Evolutionary conservation across 257 asterid genomes (phyloP).

Genomic region (Paulownia fortunei): DNA sequence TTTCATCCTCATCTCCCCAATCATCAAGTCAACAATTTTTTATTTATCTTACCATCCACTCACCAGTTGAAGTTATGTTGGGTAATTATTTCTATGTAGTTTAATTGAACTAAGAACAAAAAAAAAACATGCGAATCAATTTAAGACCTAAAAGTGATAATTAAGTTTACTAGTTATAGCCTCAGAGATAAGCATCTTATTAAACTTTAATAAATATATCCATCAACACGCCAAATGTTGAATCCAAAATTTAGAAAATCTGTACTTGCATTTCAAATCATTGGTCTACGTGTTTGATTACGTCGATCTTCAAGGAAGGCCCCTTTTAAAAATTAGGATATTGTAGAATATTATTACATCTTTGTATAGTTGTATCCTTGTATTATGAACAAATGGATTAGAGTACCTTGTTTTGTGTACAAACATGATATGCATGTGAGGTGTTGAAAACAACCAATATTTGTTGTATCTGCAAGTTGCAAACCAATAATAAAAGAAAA

Average conservation of each 20-base stretch:
- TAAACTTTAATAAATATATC: background rate
- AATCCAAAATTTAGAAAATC: background rate
- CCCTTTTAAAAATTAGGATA: background rate
- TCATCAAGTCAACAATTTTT: too few relatives aligned
- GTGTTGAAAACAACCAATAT: background rate
- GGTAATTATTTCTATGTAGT: too few relatives aligned
- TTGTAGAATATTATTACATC: background rate
- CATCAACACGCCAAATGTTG: constrained; percentile 5
- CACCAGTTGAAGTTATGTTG: too few relatives aligned
- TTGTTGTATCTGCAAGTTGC: constrained; percentile 13
- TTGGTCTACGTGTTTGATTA: background rate
- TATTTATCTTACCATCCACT: too few relatives aligned
- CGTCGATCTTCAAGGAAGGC: background rate
- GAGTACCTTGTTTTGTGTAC: background rate
- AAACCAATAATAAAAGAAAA: background rate
- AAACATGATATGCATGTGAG: background rate
- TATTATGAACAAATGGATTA: background rate
- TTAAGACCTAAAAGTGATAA: too few relatives aligned
- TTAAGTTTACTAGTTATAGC: too few relatives aligned
- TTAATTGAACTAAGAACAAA: too few relatives aligned
- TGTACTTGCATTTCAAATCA: background rate
- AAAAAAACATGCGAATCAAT: too few relatives aligned
- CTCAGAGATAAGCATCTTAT: too few relatives aligned
- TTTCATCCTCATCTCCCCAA: too few relatives aligned
- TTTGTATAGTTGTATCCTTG: background rate